Conservation (phyloP, 371 early-diverging fungal species). For the Amoeboaphelidium protococcarum region DNA sequence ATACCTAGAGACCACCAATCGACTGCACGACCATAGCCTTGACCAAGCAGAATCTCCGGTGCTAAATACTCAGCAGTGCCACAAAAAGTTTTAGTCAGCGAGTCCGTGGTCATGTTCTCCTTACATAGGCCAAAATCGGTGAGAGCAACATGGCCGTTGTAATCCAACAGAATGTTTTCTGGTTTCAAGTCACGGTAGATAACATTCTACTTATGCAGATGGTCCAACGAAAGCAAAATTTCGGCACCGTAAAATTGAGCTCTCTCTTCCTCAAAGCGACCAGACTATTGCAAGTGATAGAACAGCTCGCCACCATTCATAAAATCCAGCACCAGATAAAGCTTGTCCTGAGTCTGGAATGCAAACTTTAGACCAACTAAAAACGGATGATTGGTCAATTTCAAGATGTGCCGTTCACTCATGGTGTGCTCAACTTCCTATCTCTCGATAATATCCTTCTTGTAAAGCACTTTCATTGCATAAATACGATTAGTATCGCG, state of each 20-base stretch:
- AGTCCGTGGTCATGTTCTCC: slow-evolving; percentile 15
- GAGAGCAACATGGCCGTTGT: slow-evolving; percentile 55
- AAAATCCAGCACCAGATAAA: slow-evolving; percentile 48
- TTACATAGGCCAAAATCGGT: slow-evolving; percentile 67
- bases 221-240: slow-evolving; percentile 55
- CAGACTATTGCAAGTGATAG: slow-evolving; percentile 25
- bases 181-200: slow-evolving; percentile 33
- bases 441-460: slow-evolving; percentile 36
- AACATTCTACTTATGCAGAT: slow-evolving; percentile 44
- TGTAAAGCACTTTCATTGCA: slow-evolving; percentile 58
- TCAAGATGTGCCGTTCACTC: slow-evolving; percentile 52
- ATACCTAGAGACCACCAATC: slow-evolving; percentile 81
- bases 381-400: slow-evolving; percentile 27
- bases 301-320: slow-evolving; percentile 53
- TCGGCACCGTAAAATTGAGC: slow-evolving; percentile 41
- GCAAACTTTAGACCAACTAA: slow-evolving; percentile 37
- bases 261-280: slow-evolving; percentile 15
- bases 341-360: slow-evolving; percentile 33
- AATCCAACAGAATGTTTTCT: slow-evolving; percentile 45
- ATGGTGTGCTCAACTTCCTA: slow-evolving; percentile 45
- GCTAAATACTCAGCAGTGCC: slow-evolving; percentile 92
- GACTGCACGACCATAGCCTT: slow-evolving; percentile 9
- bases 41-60: slow-evolving; percentile 60
- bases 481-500: slow-evolving; percentile 40
- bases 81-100: slow-evolving; percentile 61